phyloP scores from a whole-genome alignment of 1,139 yeast genomes.

The Diutina pseudorugosa region DNA sequence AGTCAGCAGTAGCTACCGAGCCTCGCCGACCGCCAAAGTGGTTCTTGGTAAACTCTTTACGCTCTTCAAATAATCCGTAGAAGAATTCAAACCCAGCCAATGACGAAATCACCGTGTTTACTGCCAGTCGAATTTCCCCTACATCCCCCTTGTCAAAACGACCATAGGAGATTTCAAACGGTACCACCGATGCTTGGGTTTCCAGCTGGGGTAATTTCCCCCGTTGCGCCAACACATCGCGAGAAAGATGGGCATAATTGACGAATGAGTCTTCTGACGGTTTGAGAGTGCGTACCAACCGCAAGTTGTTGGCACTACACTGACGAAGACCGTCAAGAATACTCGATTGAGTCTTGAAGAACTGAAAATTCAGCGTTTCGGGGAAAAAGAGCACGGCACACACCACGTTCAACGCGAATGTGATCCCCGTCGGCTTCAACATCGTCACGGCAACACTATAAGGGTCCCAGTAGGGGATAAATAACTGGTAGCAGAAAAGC shows the following conservation, averaged over 20 bases:
- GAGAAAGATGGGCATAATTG: conserved; percentile 5
- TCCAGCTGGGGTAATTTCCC: background rate
- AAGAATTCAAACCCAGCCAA: background rate
- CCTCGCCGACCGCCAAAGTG: background rate
- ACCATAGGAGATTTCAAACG: background rate
- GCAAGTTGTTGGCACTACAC: conserved; percentile 11
- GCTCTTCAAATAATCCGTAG: background rate
- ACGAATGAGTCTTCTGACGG: conserved; percentile 18
- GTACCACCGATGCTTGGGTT: background rate
- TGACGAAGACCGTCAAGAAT: background rate
- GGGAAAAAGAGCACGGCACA: conserved; percentile 18
- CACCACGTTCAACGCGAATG: conserved; percentile 13
- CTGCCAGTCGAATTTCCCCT: background rate
- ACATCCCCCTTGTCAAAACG: conserved; percentile 1
- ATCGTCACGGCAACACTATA: conserved; percentile 12
- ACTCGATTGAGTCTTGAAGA: conserved; percentile 8
- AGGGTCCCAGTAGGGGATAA: conserved; percentile 19
- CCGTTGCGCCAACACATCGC: conserved; percentile 1
- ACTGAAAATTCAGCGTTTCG: conserved; percentile 17
- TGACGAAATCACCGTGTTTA: background rate
- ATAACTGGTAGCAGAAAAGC: conserved; percentile 15
- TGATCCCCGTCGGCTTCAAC: conserved; percentile 16
- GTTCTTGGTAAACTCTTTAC: background rate
- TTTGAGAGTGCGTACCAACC: conserved; percentile 16
- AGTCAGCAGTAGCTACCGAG: background rate